Conservation (phyloP, 805 yeast genomes). For the Yarrowia deformans region DNA sequence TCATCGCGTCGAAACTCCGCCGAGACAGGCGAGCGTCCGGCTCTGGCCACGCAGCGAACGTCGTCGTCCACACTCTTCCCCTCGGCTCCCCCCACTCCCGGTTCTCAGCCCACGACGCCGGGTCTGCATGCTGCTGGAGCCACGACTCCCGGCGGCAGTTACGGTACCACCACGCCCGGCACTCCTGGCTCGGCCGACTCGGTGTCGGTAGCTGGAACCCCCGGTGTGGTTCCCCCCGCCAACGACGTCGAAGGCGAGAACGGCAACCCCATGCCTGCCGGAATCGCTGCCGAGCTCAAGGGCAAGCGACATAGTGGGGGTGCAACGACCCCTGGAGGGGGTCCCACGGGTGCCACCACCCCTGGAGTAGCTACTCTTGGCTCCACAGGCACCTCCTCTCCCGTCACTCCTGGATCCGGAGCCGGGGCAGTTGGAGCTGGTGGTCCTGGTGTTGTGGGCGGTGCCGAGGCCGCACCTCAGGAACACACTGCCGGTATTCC, state of each 20-base stretch:
- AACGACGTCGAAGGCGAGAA: conserved; percentile 18
- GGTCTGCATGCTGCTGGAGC: not conserved
- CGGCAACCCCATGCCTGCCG: conserved; percentile 28
- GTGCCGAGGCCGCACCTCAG: not conserved
- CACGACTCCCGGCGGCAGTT: not conserved
- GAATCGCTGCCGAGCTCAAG: conserved; percentile 10
- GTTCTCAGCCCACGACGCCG: conserved; percentile 10
- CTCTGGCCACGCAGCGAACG: not conserved
- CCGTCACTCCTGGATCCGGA: not conserved
- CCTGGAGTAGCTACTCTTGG: not conserved
- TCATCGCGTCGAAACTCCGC: not conserved
- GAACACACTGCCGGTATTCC: not conserved
- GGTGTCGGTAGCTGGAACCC: not conserved
- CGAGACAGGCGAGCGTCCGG: not conserved
- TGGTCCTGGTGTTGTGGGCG: not conserved
- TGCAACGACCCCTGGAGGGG: not conserved
- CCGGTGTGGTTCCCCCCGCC: not conserved
- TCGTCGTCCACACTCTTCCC: conserved; percentile 10
- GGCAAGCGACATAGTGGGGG: conserved; percentile 3
- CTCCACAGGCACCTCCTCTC: not conserved
- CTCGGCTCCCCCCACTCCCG: conserved; percentile 5
- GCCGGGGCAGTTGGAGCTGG: conserved; percentile 12
- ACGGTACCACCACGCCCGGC: conserved; percentile 4
- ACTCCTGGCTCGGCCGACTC: conserved; percentile 30
- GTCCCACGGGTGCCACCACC: not conserved